Percentiles rank a stretch among this genome's conserved stretches.
phyloP scores from a whole-genome alignment of 2,329 filamentous ascomycete species.

The Monilinia fructicola region DNA sequence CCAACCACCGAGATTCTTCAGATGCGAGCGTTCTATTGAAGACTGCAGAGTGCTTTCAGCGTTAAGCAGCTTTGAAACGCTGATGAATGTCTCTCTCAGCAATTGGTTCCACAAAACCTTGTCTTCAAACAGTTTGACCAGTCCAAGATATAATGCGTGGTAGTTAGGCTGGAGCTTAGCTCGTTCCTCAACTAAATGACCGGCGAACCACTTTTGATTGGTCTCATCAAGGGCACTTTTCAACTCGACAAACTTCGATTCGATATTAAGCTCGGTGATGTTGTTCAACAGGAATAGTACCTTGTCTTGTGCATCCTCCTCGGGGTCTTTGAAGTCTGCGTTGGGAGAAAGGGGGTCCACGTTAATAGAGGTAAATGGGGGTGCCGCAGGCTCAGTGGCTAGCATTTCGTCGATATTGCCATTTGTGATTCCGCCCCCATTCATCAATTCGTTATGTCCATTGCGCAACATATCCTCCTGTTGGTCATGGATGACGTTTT shows the following conservation, averaged over 20 bases:
- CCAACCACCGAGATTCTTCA: conserved; percentile 95
- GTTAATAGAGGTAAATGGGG: conserved; percentile 76
- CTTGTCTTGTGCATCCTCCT: conserved; percentile 83
- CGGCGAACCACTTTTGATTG: conserved; percentile 95
- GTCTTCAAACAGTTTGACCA: conserved; percentile 80
- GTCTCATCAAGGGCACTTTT: conserved; percentile 73
- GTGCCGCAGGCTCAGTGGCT: conserved; percentile 58
- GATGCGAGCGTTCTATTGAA: conserved; percentile 76
- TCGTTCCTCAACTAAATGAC: conserved; percentile 90
- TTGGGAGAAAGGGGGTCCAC: conserved; percentile 67
- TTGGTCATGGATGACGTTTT: conserved; percentile 72
- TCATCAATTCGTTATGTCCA: conserved; percentile 45
- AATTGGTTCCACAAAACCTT: conserved; percentile 81
- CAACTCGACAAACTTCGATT: conserved; percentile 79
- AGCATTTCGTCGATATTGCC: conserved; percentile 66
- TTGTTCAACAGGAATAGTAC: conserved; percentile 97
- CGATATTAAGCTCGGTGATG: conserved; percentile 84
- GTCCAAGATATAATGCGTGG: conserved; percentile 86
- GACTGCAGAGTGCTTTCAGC: conserved; percentile 84
- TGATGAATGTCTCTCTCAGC: conserved; percentile 88
- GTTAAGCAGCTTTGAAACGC: conserved; percentile 83
- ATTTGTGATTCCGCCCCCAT: conserved; percentile 61
- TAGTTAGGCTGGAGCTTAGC: conserved; percentile 98
- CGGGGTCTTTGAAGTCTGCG: conserved; percentile 74
- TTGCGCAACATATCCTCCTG: conserved; percentile 59